Evolutionary conservation across 2,329 filamentous ascomycete species (phyloP), one percentile per base, ranked within the genome.

Genomic region (Scleromitrula shiraiana): DNA sequence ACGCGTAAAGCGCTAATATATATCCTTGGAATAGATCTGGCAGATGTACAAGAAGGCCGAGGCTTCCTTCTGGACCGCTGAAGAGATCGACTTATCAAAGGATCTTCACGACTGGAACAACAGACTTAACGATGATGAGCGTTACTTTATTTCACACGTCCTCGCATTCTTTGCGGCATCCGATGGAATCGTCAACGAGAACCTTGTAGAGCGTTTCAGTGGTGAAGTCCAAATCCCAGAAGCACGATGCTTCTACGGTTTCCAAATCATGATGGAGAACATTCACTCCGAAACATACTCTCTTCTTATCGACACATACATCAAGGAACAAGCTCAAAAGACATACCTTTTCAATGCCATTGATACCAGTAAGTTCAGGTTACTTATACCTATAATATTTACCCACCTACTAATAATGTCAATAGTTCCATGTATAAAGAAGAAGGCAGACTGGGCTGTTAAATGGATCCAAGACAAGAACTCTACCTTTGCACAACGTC

Each of bases 261-360:
- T 98, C 80, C 93, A 98, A 76, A 97, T 97, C 75, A 98, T 98
- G 93, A 97, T 98, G 88, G 93, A 98, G 78, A 98, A 98, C 75
- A 95, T 98, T 64, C 93, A 98, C 79, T 96, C 93, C 14, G 93
- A 98, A 76, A 98, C 93, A 46, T 98, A 98, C 80, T 97, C 91
- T 17, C 83, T 98, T 29, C 83, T 98, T 66, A 98, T 98, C 67
- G 93, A 98, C 69, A 96, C 91, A 54, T 98, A 98, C 71, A 95
- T 98, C 74, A 96, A 94, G 78, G 93, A 98, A 75, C 86, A 88
- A 54, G 85, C 86, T 67, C 91, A 98, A 75, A 83, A 88, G 60
- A 85, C 80, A 53, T 90, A 97, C 68, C 84, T 98, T 50, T 97
- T 98, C 75, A 95, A 98, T 64, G 93, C 93, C 62, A 94, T 98